These are phyloP conservation scores for Apiotrichum siamense DNA, from an alignment of 1,284 basidiomycete species.

Conservation along the genomic window DNA sequence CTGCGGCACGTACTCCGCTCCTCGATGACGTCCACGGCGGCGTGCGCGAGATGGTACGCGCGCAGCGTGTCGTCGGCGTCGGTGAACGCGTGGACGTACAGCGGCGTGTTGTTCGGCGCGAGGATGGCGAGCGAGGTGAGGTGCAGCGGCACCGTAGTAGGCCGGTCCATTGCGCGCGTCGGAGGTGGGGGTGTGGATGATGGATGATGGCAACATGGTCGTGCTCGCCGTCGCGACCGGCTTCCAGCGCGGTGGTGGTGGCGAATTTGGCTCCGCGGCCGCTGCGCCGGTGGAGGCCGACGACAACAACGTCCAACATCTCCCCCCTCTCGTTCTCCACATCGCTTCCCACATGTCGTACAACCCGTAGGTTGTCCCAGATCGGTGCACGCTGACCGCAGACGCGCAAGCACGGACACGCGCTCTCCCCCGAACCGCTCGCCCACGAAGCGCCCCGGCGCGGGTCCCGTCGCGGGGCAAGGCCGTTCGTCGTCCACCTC, in stretches of 20 bases:
- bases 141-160: constrained; percentile 38
- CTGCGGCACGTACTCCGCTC: constrained; percentile 44
- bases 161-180: constrained; percentile 22
- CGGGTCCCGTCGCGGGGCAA: too few species aligned
- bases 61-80: constrained; percentile 39
- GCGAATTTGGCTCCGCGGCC: too few species aligned
- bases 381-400: neutral
- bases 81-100: constrained; percentile 45
- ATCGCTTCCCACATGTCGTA: neutral
- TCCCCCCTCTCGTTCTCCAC: neutral
- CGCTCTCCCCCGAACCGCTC: neutral
- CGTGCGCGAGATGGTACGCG: constrained; percentile 46
- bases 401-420: neutral
- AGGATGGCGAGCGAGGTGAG: constrained; percentile 44
- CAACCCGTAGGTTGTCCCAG: neutral
- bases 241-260: too few species aligned
- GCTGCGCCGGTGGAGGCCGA: neutral
- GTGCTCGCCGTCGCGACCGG: too few species aligned
- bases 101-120: constrained; percentile 41
- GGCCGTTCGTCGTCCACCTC: neutral
- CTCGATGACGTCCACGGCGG: constrained; percentile 46
- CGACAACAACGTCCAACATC: neutral
- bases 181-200: neutral
- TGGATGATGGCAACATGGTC: neutral
- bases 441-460: neutral